Percentiles rank a stretch among this genome's conserved stretches.
Evolutionary conservation across 2,329 filamentous ascomycete genomes (phyloP).

Genomic region (Pseudogymnoascus sp.): DNA sequence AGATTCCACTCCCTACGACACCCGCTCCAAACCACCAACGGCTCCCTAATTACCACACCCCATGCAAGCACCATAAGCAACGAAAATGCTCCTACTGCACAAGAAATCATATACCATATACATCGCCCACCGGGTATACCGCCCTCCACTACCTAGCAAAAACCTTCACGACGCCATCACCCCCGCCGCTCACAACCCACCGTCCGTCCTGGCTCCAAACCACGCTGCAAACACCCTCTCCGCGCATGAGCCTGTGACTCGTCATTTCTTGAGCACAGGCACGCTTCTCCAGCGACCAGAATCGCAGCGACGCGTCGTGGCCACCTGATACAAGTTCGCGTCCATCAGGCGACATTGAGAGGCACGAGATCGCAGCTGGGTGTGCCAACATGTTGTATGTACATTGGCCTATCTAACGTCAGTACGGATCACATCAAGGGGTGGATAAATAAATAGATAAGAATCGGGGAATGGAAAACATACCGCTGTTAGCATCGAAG

Average conservation of each 20-base stretch:
- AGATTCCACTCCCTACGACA: neutral
- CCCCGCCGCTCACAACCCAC: constrained; percentile 89
- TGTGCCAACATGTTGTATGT: constrained; percentile 99
- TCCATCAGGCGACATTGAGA: constrained; percentile 87
- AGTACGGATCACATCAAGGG: neutral
- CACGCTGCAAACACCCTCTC: constrained; percentile 88
- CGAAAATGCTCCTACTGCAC: neutral
- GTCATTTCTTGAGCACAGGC: constrained; percentile 94
- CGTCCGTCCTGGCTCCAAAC: constrained; percentile 94
- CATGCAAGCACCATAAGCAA: neutral
- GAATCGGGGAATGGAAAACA: constrained; percentile 31
- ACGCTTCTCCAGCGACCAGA: constrained; percentile 95
- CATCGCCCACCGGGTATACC: constrained; percentile 9
- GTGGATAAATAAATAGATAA: neutral
- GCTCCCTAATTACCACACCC: neutral
- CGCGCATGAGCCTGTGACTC: constrained; percentile 85
- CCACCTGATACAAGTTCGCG: constrained; percentile 91
- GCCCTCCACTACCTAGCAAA: constrained; percentile 46
- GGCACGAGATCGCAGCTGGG: constrained; percentile 80
- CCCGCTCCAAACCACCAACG: neutral
- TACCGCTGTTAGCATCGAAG: constrained; percentile 98
- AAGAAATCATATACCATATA: constrained; percentile 9
- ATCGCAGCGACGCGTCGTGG: constrained; percentile 88
- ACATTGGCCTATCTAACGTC: constrained; percentile 66
- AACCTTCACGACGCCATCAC: constrained; percentile 93